phyloP scores from a whole-genome alignment of 179 eudicot species.

The Camellia oleifera region DNA sequence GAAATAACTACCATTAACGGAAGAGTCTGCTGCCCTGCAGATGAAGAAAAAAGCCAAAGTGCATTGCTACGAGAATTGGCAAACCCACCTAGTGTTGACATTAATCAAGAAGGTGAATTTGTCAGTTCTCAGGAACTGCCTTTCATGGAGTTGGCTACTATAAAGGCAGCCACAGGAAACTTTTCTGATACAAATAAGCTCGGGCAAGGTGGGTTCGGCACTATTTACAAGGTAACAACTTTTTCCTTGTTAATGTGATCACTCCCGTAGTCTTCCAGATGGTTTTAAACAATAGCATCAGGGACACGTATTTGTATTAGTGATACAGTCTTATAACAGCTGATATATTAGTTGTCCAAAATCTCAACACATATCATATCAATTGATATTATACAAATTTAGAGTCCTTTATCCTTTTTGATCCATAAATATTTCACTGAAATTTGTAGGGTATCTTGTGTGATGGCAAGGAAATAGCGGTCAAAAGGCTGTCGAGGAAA shows the following conservation, averaged over 20 bases:
- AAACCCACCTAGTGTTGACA: conserved; percentile 4
- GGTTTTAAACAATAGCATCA: too few relatives aligned
- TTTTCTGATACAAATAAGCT: conserved; percentile 37
- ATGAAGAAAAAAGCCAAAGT: conserved; percentile 11
- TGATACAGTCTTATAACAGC: too few relatives aligned
- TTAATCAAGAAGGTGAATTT: conserved; percentile 20
- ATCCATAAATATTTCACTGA: not conserved
- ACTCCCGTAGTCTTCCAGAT: too few relatives aligned
- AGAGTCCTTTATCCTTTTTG: not conserved
- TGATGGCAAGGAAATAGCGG: conserved; percentile 30
- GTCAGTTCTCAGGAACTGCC: conserved; percentile 26
- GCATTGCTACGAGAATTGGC: conserved; percentile 8
- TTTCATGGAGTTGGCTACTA: conserved; percentile 25
- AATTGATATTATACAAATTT: too few relatives aligned
- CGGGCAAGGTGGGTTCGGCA: conserved; percentile 53
- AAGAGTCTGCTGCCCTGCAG: conserved; percentile 1
- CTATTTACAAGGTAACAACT: conserved; percentile 42
- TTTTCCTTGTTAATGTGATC: not conserved
- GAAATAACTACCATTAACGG: not conserved
- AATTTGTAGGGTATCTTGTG: conserved; percentile 16
- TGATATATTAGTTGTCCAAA: too few relatives aligned
- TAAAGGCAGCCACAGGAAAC: conserved; percentile 34
- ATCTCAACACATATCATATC: too few relatives aligned
- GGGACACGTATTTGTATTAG: too few relatives aligned
- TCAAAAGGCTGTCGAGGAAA: conserved; percentile 30